A percentile compares a stretch with the other conserved stretches of the same genome.
These are phyloP conservation scores for Sporopachydermia lactativora DNA, from an alignment of 805 yeast species.

Conservation along the genomic window DNA sequence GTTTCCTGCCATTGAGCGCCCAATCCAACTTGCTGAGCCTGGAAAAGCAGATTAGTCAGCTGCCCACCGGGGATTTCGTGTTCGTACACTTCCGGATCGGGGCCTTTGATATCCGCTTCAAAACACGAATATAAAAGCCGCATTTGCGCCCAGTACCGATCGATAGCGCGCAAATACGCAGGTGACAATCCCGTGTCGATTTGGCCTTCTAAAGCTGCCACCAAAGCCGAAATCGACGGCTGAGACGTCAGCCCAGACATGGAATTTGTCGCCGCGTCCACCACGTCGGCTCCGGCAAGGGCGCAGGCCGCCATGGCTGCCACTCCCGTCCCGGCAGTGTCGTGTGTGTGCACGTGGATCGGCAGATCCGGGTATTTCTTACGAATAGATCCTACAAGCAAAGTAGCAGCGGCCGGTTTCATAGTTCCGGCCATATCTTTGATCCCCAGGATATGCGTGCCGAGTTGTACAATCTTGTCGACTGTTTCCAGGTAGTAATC, in stretches of 20 bases:
- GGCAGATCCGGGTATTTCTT: constrained; percentile 84
- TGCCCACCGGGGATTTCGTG: constrained; percentile 99
- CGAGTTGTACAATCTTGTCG: constrained; percentile 77
- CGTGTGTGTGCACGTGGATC: constrained; percentile 98
- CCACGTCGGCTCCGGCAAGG: constrained; percentile 93
- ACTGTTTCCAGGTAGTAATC: constrained; percentile 76
- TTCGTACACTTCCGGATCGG: constrained; percentile 96
- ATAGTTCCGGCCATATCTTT: constrained; percentile 99
- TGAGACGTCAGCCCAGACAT: constrained; percentile 98
- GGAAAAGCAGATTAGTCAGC: constrained; percentile 93
- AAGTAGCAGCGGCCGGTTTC: constrained; percentile 85
- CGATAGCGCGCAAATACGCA: constrained; percentile 64
- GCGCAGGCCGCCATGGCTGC: constrained; percentile 94
- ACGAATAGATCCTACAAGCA: constrained; percentile 71
- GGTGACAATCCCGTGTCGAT: constrained; percentile 60
- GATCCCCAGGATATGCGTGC: constrained; percentile 94
- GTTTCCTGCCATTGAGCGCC: constrained; percentile 97
- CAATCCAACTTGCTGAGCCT: constrained; percentile 96
- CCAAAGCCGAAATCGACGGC: constrained; percentile 86
- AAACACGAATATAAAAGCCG: constrained; percentile 91
- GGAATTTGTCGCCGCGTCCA: constrained; percentile 93
- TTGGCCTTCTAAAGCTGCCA: constrained; percentile 86
- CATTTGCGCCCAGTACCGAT: constrained; percentile 98
- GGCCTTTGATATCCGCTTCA: constrained; percentile 98
- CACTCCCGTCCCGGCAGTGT: constrained; percentile 99